Evolutionary conservation across 805 yeast species (phyloP).

Genomic region (Barnettozyma sucrosica): DNA sequence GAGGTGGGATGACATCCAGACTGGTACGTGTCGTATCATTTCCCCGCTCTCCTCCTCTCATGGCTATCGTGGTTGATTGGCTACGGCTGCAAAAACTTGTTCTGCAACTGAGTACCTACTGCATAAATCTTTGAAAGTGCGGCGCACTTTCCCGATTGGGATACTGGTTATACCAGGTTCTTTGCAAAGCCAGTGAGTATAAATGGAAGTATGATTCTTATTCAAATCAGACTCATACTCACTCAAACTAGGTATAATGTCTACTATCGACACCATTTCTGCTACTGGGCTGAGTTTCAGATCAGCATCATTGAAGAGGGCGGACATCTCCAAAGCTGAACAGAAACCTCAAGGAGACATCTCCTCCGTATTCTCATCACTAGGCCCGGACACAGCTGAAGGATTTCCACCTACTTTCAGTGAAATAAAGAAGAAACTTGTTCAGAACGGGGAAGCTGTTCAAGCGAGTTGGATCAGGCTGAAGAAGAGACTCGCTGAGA

Average conservation of each 20-base stretch:
- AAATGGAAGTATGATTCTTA: not conserved
- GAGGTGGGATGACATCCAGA: no score
- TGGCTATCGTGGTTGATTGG: no score
- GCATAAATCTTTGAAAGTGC: not conserved
- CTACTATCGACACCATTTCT: not conserved
- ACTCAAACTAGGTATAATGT: not conserved
- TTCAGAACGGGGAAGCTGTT: not conserved
- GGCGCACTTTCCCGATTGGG: slow-evolving; percentile 1
- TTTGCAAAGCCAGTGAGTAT: not conserved
- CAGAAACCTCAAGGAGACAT: slow-evolving; percentile 3
- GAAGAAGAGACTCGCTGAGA: not conserved
- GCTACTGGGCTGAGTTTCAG: no score
- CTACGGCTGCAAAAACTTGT: not conserved
- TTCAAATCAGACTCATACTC: not conserved
- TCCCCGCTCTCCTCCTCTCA: no score
- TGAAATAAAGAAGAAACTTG: slow-evolving; percentile 2
- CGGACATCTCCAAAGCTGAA: slow-evolving; percentile 1
- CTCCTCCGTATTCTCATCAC: slow-evolving; percentile 4
- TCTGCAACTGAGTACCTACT: not conserved
- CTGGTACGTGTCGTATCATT: no score
- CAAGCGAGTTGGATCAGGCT: slow-evolving; percentile 4
- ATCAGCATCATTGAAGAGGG: not conserved
- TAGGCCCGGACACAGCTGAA: not conserved
- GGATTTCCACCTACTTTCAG: not conserved
- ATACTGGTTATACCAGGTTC: not conserved